Base-by-base conservation (phyloP, 2,329 filamentous ascomycete genomes). In the Trichoderma citrinoviride region DNA sequence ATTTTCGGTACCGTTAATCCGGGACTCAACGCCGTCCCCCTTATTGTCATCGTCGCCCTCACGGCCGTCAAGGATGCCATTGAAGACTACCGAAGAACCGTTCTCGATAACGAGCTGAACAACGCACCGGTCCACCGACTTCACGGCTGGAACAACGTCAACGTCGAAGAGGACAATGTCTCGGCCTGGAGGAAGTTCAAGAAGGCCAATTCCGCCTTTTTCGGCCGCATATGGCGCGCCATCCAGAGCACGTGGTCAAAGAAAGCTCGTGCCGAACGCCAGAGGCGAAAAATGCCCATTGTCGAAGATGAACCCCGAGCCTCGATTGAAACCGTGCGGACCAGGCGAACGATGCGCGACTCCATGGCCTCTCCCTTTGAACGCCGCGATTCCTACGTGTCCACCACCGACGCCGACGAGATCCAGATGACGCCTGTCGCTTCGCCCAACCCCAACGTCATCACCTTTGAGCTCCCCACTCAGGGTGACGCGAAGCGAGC, bases 361-460 rank as follows among this genome's bases (percentile, higher is more conserved):
- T 79, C 78, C 17, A 67, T 80, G 27, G 70, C 80, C 81, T 69
- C 85, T 82, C 70, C 81, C 75, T 69, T 94, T 64, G 79, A 75
- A 2, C 82, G 83, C 23, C 82, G 82, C 50, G 77, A 80, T 3
- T 87, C 84, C 0, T 83, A 81, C 66, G 72, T 78, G 21, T 87
- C 86, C 1, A 82, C 82, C 23, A 80, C 81, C 41, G 87, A 82
- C 21, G 80, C 81, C 43, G 87, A 91, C 65, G 91, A 90, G 27
- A 96, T 99, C 61, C 93, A 94, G 73, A 96, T 99, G 93, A 98
- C 93, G 0, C 93, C 94, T 0, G 93, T 99, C 19, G 88, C 90
- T 2, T 97, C 93, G 2, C 93, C 92, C 5, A 81, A 87, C 1
- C 88, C 47, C 60, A 68, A 88, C 1, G 73, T 79, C 41, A 69